phyloP scores from a whole-genome alignment of 2,329 filamentous ascomycete genomes.

The Orbilia oligospora region DNA sequence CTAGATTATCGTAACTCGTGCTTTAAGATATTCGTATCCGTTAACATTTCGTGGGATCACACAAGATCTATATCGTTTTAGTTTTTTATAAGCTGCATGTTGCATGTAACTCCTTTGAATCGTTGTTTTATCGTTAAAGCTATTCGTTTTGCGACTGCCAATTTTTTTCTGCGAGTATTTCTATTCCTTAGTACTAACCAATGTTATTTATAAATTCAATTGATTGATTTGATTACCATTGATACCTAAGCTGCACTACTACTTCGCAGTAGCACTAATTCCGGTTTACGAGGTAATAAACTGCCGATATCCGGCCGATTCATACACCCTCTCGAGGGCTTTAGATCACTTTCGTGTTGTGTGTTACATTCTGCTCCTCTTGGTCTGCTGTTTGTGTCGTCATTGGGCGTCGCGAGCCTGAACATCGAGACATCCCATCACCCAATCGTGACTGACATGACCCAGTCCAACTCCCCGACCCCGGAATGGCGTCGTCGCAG shows the following conservation, averaged over 20 bases:
- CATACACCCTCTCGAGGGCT: not conserved
- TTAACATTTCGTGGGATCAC: not conserved
- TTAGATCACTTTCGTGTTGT: conserved; percentile 6
- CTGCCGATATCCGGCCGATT: too few relatives aligned
- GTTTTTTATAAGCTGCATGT: not conserved
- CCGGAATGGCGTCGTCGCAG: conserved; percentile 56
- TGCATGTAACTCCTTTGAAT: not conserved
- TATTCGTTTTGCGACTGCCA: too few relatives aligned
- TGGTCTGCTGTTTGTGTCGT: conserved; percentile 25
- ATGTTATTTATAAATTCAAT: not conserved
- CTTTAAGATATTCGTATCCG: not conserved
- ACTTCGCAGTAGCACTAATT: too few relatives aligned
- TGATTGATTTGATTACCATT: too few relatives aligned
- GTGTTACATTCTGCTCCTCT: conserved; percentile 11
- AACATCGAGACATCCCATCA: conserved; percentile 27
- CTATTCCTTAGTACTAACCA: not conserved
- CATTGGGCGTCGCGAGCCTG: conserved; percentile 27
- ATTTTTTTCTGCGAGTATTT: not conserved
- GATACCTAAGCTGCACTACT: not conserved
- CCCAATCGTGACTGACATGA: conserved; percentile 34
- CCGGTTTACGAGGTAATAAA: too few relatives aligned
- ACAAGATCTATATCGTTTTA: not conserved
- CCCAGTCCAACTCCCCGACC: conserved; percentile 14
- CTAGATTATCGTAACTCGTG: not conserved
- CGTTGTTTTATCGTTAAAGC: not conserved